Evolutionary conservation across 2,329 filamentous ascomycete genomes (phyloP), one percentile per base, ranked within the genome.

Genomic region (Calycina marina): DNA sequence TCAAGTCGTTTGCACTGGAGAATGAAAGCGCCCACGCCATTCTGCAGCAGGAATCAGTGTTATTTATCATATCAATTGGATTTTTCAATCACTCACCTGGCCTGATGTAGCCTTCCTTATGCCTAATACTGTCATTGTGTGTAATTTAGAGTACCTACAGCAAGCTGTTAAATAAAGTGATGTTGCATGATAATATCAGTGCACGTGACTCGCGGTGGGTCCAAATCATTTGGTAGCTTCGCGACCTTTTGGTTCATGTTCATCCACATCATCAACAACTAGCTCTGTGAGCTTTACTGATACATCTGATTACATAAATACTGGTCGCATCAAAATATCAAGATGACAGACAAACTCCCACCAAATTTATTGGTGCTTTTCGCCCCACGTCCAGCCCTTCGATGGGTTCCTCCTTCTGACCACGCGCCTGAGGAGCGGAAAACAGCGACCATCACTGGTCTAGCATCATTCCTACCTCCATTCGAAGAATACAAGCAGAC

Each of bases 301-400:
- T 30, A n/a, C 14, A 14, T 11, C 9, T 25, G 10, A 18, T 20
- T 8, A 20, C 26, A 16, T 30, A 33, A 28, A 31, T 18, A 25
- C 6, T 13, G 12, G 14, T 14, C 12, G 25, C 25, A 12, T n/a
- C n/a, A n/a, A n/a, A n/a, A 36, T 27, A 25, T 37, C 48, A 63
- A 47, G 40, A 98, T 96, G 90, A 96, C 90, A 31, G 88, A 94
- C 67, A 90, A 92, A 60, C 78, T 98, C 13, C 88, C 90, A 37
- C 83, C 81, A 35, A 88, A 93, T 55, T 71, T 96, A 38, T 69
- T 96, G 49, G 81, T 82, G 59, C 82, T 96, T 46, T 98, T 98
- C 63, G 82, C 88, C 60, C 83, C 90, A 54, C 82, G 90, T 38
- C 90, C 90, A 47, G 80, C 88, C 38, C 63, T 96, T 54, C 80